Conservation (phyloP, 2,329 filamentous ascomycete genomes). For the Xylariaceae sp. region DNA sequence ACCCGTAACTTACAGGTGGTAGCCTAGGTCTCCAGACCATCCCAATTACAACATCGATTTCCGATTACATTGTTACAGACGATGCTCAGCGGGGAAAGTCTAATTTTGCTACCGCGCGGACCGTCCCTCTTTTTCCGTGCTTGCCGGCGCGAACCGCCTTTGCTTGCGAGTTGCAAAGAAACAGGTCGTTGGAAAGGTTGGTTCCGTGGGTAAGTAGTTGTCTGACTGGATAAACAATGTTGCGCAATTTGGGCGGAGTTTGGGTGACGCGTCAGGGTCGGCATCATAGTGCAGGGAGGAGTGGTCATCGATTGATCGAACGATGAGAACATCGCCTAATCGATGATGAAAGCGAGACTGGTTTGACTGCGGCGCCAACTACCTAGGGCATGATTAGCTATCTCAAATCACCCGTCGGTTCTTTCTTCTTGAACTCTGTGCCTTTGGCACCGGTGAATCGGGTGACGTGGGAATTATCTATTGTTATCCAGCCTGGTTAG, state of each 20-base stretch:
- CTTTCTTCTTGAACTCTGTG: background rate
- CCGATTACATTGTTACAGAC: too few relatives aligned
- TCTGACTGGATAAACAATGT: too few relatives aligned
- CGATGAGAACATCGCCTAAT: background rate
- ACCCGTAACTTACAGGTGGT: too few relatives aligned
- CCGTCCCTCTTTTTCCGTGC: background rate
- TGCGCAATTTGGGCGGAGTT: too few relatives aligned
- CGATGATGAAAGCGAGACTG: background rate
- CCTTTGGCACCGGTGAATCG: too few relatives aligned
- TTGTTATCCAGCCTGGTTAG: background rate
- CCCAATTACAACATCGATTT: too few relatives aligned
- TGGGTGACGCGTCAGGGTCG: background rate
- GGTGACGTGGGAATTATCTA: conserved; percentile 9
- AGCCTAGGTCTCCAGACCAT: too few relatives aligned
- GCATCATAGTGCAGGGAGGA: background rate
- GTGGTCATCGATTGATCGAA: conserved; percentile 2
- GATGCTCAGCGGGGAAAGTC: background rate
- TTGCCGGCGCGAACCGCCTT: background rate
- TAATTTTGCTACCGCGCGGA: background rate
- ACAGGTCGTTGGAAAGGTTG: background rate
- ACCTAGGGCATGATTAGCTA: background rate
- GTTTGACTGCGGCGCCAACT: background rate
- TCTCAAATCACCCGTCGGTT: background rate
- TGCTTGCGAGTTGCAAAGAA: background rate
- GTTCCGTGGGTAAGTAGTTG: too few relatives aligned